Conservation (phyloP, 75 land plant genomes). For the Picea glauca region DNA sequence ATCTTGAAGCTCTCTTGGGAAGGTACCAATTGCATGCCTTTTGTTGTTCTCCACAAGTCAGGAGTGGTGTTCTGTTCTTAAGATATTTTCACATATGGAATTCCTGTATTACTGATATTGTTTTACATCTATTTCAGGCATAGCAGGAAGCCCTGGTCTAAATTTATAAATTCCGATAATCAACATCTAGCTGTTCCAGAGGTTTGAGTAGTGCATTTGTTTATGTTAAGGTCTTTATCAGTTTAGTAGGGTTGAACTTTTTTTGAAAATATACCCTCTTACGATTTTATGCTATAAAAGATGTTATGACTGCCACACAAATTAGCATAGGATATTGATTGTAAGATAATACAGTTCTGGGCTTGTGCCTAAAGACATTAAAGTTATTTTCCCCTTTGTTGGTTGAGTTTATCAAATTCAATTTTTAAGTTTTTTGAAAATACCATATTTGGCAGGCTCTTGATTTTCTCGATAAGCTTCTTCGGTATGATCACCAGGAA, state of each 20-base stretch:
- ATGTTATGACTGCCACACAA: too few species aligned
- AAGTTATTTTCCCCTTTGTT: too few species aligned
- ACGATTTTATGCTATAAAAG: neutral
- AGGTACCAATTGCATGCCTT: slow-evolving; percentile 38
- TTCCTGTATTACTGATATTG: neutral
- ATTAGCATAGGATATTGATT: too few species aligned
- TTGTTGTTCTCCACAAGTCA: neutral
- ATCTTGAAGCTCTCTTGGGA: slow-evolving; percentile 83
- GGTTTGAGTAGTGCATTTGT: slow-evolving; percentile 31
- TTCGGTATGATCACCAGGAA: slow-evolving; percentile 88
- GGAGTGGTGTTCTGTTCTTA: neutral
- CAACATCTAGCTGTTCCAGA: slow-evolving; percentile 82
- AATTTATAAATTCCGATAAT: slow-evolving; percentile 79
- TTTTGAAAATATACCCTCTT: neutral
- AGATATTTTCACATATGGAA: slow-evolving; percentile 11
- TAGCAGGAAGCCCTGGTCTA: slow-evolving; percentile 85
- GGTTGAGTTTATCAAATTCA: too few species aligned
- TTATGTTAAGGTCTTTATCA: neutral
- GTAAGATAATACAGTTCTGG: too few species aligned
- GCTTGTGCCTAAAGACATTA: too few species aligned
- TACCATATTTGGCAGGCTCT: slow-evolving; percentile 48
- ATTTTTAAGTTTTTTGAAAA: too few species aligned
- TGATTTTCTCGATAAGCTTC: slow-evolving; percentile 85
- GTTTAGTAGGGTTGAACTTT: neutral
- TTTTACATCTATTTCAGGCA: slow-evolving; percentile 35